A percentile compares a stretch with the other conserved stretches of the same genome.
Evolutionary conservation across 768 basidiomycete species (phyloP).

Genomic region (Filobasidium wieringae): DNA sequence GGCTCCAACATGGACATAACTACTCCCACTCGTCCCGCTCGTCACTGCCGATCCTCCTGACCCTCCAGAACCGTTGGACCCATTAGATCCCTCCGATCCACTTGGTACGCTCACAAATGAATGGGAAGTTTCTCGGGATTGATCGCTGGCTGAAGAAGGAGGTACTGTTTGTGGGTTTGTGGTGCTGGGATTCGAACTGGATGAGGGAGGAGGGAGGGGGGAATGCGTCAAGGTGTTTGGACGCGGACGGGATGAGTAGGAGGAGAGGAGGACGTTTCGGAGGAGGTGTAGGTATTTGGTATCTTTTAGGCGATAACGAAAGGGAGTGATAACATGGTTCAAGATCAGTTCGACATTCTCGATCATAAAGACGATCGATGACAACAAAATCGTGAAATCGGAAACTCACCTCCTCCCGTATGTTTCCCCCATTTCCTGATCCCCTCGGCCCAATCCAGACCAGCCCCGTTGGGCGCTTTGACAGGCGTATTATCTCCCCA

Average conservation of each 20-base stretch:
- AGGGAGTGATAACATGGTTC: not conserved
- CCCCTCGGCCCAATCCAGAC: constrained; percentile 28
- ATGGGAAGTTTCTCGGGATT: not conserved
- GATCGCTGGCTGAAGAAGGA: not conserved
- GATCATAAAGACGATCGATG: not conserved
- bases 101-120: not conserved
- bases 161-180: not conserved
- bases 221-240: constrained; percentile 5
- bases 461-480: constrained; percentile 26
- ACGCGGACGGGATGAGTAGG: constrained; percentile 6
- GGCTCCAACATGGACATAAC: not conserved
- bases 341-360: not conserved
- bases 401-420: constrained; percentile 33
- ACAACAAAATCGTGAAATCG: not conserved
- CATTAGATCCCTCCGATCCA: too few relatives aligned
- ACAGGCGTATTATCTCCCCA: constrained; percentile 29
- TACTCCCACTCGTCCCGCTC: not conserved
- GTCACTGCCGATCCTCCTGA: not conserved
- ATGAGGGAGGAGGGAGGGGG: not conserved
- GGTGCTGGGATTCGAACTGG: not conserved
- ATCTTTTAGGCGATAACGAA: constrained; percentile 19
- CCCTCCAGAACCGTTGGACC: too few relatives aligned
- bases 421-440: constrained; percentile 39
- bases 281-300: constrained; percentile 28
- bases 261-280: constrained; percentile 19